Evolutionary conservation across 2,329 filamentous ascomycete genomes (phyloP), one percentile per base, ranked within the genome.

Genomic region (Stagonosporopsis tanaceti): DNA sequence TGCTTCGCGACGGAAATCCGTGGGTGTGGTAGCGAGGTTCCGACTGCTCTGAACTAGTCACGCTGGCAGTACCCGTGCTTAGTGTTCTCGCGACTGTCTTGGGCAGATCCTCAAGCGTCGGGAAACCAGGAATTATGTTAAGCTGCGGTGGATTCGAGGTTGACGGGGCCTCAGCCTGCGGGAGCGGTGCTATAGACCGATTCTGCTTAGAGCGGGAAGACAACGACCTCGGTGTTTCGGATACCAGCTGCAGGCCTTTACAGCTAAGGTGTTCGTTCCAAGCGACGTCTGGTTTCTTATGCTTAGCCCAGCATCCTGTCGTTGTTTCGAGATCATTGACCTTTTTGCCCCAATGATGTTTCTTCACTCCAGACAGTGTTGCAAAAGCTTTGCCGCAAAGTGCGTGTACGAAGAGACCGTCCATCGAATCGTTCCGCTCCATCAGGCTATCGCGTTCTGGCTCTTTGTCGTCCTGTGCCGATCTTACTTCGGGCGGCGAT

Each of bases 211-310:
- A 24, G 6, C 11, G 17, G 3, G 34, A 17, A 35, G 41, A 20
- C 2, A 20, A 2, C 6, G 17, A 30, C 17, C 28, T 51, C 0
- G 6, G 17, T 6, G 20, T 37, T 17, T 38, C 37, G n/a, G 42
- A 42, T 14, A 15, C 24, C 2, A 27, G 17, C 27, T 25, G 42
- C 15, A 25, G 25, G n/a, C 38, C 54, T 28, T 58, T 62, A 48
- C 72, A 75, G 55, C 66, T 74, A 38, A 68, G 62, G 52, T 74
- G 68, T 6, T 64, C 67, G 48, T 75, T 63, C 72, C 72, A 75
- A 46, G 46, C 60, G n/a, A 64, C 50, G 41, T 67, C 47, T 9
- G 72, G 72, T 52, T 68, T 75, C 0, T 60, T 60, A 46, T 72
- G 51, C 39, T 70, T 73, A 32, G 60, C 62, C 72, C 72, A 76